Evolutionary conservation across 73 alveolate species (phyloP).

Genomic region (Paramecium tetraurelia): DNA sequence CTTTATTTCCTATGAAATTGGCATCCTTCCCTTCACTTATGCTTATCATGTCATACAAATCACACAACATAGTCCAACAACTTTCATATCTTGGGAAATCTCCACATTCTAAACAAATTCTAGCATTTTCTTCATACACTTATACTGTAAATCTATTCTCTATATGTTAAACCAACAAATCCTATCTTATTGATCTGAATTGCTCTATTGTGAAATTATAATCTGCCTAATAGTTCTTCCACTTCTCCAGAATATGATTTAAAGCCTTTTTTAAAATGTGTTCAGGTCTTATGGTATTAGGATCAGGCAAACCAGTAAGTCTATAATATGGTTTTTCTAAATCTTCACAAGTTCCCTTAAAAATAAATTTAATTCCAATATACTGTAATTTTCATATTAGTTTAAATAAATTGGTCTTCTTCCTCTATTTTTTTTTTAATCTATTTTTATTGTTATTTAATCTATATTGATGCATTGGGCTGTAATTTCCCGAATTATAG

Average conservation of each 20-base stretch:
- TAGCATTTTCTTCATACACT: constrained; percentile 87
- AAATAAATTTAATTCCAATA: neutral
- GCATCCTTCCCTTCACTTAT: constrained; percentile 66
- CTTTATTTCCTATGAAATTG: constrained; percentile 9
- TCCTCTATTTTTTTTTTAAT: constrained; percentile 14
- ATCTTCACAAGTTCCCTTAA: constrained; percentile 69
- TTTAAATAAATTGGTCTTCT: neutral
- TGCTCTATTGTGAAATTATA: constrained; percentile 76
- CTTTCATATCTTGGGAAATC: constrained; percentile 80
- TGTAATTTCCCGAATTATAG: neutral
- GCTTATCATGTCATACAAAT: constrained; percentile 69
- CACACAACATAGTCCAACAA: constrained; percentile 77
- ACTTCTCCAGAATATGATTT: constrained; percentile 67
- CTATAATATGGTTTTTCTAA: constrained; percentile 84
- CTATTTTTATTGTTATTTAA: constrained; percentile 5
- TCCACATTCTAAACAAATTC: constrained; percentile 80
- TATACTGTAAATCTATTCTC: constrained; percentile 75
- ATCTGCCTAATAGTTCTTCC: constrained; percentile 70
- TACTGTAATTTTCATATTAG: constrained; percentile 8
- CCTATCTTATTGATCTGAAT: constrained; percentile 81
- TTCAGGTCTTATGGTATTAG: constrained; percentile 84
- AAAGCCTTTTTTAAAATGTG: constrained; percentile 69
- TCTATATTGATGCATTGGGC: constrained; percentile 15
- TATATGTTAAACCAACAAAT: constrained; percentile 76
- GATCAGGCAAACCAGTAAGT: constrained; percentile 78